Base-by-base conservation (phyloP, 352 stramenopile species). In the Pythium apleroticum region DNA sequence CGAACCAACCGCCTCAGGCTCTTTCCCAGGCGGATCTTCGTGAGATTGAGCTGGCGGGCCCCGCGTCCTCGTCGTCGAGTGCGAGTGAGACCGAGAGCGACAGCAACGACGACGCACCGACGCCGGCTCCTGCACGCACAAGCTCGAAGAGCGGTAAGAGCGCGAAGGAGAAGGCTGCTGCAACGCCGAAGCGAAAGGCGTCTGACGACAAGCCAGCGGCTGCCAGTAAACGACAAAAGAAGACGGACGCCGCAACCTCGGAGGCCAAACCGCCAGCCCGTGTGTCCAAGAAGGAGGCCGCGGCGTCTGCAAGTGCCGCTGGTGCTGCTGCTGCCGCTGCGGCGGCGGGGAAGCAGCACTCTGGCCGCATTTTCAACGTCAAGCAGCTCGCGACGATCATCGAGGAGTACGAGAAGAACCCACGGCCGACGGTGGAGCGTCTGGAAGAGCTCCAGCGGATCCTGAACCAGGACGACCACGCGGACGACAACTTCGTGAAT, bases 321-420 rank as follows among this genome's bases (percentile, higher is more conserved):
- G 27, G n/a, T 4, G 27, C 52, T 39, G 52, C 30, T 9, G 20
- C 28, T 27, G 52, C 52, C 19, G 60, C 28, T 19, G 52, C 14
- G 15, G 28, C 31, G 10, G 39, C 43, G 15, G 19, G 39, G 17
- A 70, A 66, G 57, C 57, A 73, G 54, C 78, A 89, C 33, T 63
- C 77, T 19, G 85, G 83, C 15, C 84, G 84, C 57, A 86, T 93
- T 57, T 95, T 93, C 43, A 95, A 92, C 57, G 78, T 93, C 31
- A 93, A 93, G 65, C 86, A 95, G 70, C 74, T 95, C 9, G 82
- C 82, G 22, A 90, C 81, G 39, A 89, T 95, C 37, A 90, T 92
- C 49, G 86, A 92, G 61, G 81, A 90, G 64, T 95, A 93, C 58
- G 86, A 93, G 67, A 90, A 91, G 71, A 93, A 89, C 50, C 79